Evolutionary conservation across 768 basidiomycete species (phyloP), one percentile per base, ranked within the genome.

Genomic region (Rhodosporidiobolus sp.): DNA sequence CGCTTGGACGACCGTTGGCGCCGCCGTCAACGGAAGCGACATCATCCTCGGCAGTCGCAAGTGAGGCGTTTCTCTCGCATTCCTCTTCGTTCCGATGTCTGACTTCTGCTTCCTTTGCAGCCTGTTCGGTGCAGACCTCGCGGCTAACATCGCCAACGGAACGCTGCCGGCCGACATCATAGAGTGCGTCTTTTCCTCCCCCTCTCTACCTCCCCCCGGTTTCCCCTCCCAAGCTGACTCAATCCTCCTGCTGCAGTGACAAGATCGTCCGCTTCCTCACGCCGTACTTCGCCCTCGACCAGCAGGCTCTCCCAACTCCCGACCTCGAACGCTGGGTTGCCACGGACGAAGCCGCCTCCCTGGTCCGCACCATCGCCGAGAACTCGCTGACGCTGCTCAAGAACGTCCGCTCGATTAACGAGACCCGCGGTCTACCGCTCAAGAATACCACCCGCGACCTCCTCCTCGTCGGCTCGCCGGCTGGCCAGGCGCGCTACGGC

Each of bases 401-500:
- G 65, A 77, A 77, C 69, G 54, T 50, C 17, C 61, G 60, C 30
- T 55, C 59, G 32, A 12, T 56, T 2, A 38, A 62, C 26, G 28
- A 54, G 9, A 38, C 11, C 6, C 67, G 61, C 5, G 65, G 70
- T 26, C 67, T 73, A 0, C 72, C 72, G 3, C 59, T 73, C 24
- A 16, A 38, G 11, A 24, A 65, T n/a, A n/a, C n/a, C n/a, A 46
- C 59, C 24, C 46, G 46, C 24, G 45, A 67, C 54, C 22, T 72
- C 57, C 6, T 63, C n/a, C 56, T 66, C 49, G 56, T 66, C 22
- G 65, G 65, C 11, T 58, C 56, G 8, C 26, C 48, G 62, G 65
- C 72, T 63, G 79, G 4, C 46, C 81, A 45, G 6, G 76, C 22
- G 43, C 77, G 17, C 45, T 81, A 34, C 71, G 82, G 55, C 10